Evolutionary conservation across 164 flowering plant genomes (phyloP).

Genomic region (Annona cherimola): DNA sequence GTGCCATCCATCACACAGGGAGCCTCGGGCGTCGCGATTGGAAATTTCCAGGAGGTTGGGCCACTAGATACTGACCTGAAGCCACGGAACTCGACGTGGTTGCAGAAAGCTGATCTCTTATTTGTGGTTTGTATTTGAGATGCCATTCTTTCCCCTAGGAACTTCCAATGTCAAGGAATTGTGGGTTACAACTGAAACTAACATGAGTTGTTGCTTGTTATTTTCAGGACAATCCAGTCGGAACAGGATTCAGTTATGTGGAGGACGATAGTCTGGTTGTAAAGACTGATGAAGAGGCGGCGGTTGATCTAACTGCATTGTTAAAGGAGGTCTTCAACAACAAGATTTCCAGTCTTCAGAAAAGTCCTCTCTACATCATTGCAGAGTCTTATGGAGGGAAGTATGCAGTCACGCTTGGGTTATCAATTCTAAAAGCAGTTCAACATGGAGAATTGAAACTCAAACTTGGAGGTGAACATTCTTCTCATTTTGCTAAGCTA

Average conservation of each 20-base stretch:
- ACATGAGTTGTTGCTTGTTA: neutral
- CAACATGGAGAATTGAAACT: constrained; percentile 58
- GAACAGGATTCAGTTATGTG: constrained; percentile 87
- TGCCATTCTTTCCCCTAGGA: neutral
- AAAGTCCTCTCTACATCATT: constrained; percentile 62
- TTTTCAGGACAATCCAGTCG: constrained; percentile 83
- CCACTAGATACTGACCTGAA: constrained; percentile 40
- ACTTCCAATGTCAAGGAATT: neutral
- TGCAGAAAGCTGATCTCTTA: constrained; percentile 54
- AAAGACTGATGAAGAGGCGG: constrained; percentile 83
- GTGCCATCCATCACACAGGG: constrained; percentile 28
- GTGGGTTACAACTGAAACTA: neutral
- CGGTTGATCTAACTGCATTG: constrained; percentile 60
- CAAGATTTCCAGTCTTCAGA: constrained; percentile 43
- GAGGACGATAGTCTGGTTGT: constrained; percentile 49
- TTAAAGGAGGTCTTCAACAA: constrained; percentile 58
- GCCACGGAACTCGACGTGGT: constrained; percentile 60
- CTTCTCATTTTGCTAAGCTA: neutral
- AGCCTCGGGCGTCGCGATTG: constrained; percentile 55
- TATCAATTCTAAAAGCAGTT: constrained; percentile 61
- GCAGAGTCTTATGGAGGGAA: constrained; percentile 97
- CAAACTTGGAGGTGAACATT: constrained; percentile 66
- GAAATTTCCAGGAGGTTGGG: constrained; percentile 56
- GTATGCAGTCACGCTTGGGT: constrained; percentile 68
- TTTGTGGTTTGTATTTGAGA: constrained; percentile 39